Conservation (phyloP, 441 rosid genomes). For the Euphorbia celastroides region DNA sequence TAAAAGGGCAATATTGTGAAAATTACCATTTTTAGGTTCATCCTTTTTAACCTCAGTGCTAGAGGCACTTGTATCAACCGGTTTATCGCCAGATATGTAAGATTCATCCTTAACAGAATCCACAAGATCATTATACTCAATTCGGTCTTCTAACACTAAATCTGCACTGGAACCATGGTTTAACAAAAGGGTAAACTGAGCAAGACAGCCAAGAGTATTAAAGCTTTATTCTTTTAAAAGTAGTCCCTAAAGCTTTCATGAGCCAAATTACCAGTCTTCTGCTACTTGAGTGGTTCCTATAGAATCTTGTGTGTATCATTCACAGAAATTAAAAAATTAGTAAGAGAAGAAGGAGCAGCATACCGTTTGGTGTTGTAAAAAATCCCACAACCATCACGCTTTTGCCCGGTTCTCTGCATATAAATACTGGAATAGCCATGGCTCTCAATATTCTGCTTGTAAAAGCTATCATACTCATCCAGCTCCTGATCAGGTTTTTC, state of each 20-base stretch:
- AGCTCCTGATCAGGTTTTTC: slow-evolving; percentile 57
- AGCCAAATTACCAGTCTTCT: background rate
- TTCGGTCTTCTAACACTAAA: slow-evolving; percentile 60
- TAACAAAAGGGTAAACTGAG: slow-evolving; percentile 12
- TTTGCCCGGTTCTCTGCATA: slow-evolving; percentile 78
- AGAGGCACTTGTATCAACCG: slow-evolving; percentile 21
- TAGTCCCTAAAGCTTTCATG: background rate
- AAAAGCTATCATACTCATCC: slow-evolving; percentile 75
- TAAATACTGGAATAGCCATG: slow-evolving; percentile 69
- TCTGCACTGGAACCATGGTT: slow-evolving; percentile 62
- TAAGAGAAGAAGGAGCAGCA: background rate
- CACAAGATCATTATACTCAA: slow-evolving; percentile 88
- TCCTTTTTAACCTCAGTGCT: slow-evolving; percentile 29
- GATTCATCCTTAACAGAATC: slow-evolving; percentile 35
- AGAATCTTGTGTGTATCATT: background rate
- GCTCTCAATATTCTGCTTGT: slow-evolving; percentile 52
- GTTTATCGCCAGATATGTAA: slow-evolving; percentile 23
- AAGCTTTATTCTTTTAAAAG: background rate
- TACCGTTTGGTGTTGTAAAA: slow-evolving; percentile 75
- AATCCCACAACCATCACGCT: slow-evolving; percentile 91
- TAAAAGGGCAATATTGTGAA: slow-evolving; percentile 6
- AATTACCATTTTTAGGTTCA: slow-evolving; percentile 39
- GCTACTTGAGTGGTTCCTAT: background rate
- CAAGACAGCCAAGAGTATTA: background rate
- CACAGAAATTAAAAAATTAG: background rate